phyloP scores from a whole-genome alignment of 495 filamentous ascomycete species.

The Talaromyces adpressus region DNA sequence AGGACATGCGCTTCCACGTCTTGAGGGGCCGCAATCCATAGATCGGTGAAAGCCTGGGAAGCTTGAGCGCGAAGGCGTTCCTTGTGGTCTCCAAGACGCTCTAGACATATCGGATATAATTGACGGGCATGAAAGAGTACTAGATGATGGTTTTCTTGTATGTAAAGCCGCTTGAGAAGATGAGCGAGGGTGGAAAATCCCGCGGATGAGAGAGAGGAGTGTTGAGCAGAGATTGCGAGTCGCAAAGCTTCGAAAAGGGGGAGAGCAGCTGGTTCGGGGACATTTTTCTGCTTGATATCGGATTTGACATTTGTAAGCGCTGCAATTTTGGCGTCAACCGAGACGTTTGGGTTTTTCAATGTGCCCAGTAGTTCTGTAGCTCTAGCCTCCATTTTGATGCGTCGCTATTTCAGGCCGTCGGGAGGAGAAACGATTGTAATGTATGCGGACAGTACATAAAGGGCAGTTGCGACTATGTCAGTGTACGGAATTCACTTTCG shows the following conservation, averaged over 20 bases:
- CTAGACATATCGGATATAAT: constrained; percentile 64
- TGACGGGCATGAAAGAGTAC: constrained; percentile 57
- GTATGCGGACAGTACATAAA: background rate
- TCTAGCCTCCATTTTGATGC: constrained; percentile 33
- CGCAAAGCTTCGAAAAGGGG: constrained; percentile 69
- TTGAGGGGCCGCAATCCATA: constrained; percentile 53
- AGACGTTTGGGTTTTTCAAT: constrained; percentile 58
- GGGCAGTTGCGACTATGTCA: background rate
- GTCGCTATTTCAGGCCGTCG: background rate
- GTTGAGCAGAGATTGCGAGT: constrained; percentile 61
- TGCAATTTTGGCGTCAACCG: constrained; percentile 63
- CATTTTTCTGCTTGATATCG: constrained; percentile 81
- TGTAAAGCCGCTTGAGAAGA: constrained; percentile 70
- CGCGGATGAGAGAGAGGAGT: constrained; percentile 59
- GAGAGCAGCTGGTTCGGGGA: constrained; percentile 64
- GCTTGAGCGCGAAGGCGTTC: constrained; percentile 71
- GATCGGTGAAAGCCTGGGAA: constrained; percentile 62
- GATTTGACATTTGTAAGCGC: constrained; percentile 69
- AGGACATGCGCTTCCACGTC: constrained; percentile 78
- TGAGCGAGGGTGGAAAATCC: constrained; percentile 83
- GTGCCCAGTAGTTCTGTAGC: constrained; percentile 53
- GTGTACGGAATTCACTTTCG: background rate
- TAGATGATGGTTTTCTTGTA: constrained; percentile 69
- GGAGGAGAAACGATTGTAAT: background rate
- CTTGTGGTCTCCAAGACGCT: constrained; percentile 83